These are phyloP conservation scores for Phytophthora pisi DNA, from an alignment of 352 stramenopile genomes.

Conservation along the genomic window DNA sequence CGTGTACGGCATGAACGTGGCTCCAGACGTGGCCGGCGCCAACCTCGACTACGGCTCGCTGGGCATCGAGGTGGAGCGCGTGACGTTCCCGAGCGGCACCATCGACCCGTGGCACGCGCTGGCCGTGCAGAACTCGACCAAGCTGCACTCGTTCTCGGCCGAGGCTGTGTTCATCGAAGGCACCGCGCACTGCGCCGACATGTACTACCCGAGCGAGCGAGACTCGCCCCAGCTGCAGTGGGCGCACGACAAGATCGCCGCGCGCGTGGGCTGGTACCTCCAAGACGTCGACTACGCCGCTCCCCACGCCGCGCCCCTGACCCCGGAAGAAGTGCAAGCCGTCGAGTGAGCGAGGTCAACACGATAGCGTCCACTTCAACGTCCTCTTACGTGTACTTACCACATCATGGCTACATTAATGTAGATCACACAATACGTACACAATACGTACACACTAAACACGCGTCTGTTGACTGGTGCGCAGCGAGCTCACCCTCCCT, in stretches of 20 bases:
- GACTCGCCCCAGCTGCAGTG: slow-evolving; percentile 63
- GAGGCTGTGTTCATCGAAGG: slow-evolving; percentile 80
- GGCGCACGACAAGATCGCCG: slow-evolving; percentile 71
- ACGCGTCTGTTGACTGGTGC: slow-evolving; percentile 28
- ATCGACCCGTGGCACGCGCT: slow-evolving; percentile 88
- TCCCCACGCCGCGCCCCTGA: background rate
- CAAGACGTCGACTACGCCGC: slow-evolving; percentile 17
- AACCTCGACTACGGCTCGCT: slow-evolving; percentile 83
- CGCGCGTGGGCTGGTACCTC: slow-evolving; percentile 53
- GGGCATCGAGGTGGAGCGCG: slow-evolving; percentile 77
- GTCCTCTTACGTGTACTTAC: background rate
- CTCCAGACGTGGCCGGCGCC: slow-evolving; percentile 60
- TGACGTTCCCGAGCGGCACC: slow-evolving; percentile 82
- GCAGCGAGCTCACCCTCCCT: background rate
- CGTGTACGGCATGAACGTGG: slow-evolving; percentile 73
- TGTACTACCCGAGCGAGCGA: slow-evolving; percentile 72
- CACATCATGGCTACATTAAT: slow-evolving; percentile 6
- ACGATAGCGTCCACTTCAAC: background rate
- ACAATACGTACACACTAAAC: background rate
- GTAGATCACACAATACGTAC: background rate
- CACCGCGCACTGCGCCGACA: slow-evolving; percentile 83
- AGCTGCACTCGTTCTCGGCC: slow-evolving; percentile 57
- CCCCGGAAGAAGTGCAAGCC: slow-evolving; percentile 22
- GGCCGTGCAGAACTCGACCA: slow-evolving; percentile 74
- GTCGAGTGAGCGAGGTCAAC: slow-evolving; percentile 20